Evolutionary conservation across 2,329 filamentous ascomycete genomes (phyloP).

Genomic region (Arachnopeziza araneosa): DNA sequence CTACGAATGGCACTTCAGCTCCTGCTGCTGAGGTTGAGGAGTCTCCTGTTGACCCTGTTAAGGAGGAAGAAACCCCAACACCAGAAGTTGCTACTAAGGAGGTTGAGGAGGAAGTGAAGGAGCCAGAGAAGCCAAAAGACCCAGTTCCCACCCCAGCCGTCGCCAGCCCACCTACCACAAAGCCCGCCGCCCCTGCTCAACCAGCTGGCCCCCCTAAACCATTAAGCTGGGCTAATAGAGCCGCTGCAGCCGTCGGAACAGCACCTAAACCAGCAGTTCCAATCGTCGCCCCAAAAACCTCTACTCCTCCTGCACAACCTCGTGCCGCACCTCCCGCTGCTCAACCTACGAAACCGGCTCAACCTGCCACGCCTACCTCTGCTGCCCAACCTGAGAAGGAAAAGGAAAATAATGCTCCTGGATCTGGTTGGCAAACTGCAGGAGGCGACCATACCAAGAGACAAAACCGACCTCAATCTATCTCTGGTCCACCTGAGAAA

Average conservation of each 20-base stretch:
- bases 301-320: conserved; percentile 47
- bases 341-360: conserved; percentile 33
- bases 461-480: conserved; percentile 68
- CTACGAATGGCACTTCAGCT: conserved; percentile 40
- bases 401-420: conserved; percentile 29
- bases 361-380: conserved; percentile 45
- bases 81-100: conserved; percentile 46
- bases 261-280: conserved; percentile 53
- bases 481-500: conserved; percentile 59
- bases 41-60: conserved; percentile 23
- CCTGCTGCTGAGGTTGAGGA: conserved; percentile 30
- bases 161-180: conserved; percentile 32
- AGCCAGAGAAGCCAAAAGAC: conserved; percentile 62
- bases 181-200: conserved; percentile 42
- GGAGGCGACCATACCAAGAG: conserved; percentile 73
- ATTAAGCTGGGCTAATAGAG: conserved; percentile 70
- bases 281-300: conserved; percentile 45
- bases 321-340: conserved; percentile 44
- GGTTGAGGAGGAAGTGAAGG: conserved; percentile 50
- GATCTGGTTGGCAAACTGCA: conserved; percentile 81
- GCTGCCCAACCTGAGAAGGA: conserved; percentile 29
- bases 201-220: conserved; percentile 55
- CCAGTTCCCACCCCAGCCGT: conserved; percentile 49
- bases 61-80: conserved; percentile 33
- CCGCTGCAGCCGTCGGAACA: conserved; percentile 48